phyloP scores from a whole-genome alignment of 306 rosid genomes.

The Dalbergia cultrata region DNA sequence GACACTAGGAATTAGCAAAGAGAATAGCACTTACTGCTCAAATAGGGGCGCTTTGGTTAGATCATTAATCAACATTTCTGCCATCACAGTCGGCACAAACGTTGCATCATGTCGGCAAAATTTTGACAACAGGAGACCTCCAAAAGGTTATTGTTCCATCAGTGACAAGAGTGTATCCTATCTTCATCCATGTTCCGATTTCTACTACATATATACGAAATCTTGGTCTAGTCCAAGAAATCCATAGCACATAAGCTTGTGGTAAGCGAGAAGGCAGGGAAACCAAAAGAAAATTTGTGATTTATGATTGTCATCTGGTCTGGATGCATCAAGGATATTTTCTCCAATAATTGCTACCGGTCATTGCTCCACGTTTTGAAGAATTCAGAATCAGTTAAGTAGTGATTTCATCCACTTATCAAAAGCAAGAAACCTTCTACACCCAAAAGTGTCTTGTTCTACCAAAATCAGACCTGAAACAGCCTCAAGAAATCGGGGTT shows the following conservation, averaged over 20 bases:
- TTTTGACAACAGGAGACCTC: slow-evolving; percentile 18
- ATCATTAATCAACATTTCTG: slow-evolving; percentile 52
- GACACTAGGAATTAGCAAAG: background rate
- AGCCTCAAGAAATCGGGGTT: slow-evolving; percentile 7
- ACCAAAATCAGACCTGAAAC: slow-evolving; percentile 17
- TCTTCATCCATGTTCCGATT: slow-evolving; percentile 36
- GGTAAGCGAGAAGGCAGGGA: background rate
- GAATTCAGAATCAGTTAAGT: slow-evolving; percentile 17
- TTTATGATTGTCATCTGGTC: background rate
- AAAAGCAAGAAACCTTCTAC: slow-evolving; percentile 26
- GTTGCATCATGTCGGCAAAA: slow-evolving; percentile 62
- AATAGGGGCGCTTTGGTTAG: slow-evolving; percentile 53
- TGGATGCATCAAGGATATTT: slow-evolving; percentile 35
- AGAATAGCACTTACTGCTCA: slow-evolving; percentile 37
- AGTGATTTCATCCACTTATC: background rate
- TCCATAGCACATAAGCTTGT: background rate
- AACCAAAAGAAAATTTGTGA: slow-evolving; percentile 6
- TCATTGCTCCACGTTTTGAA: slow-evolving; percentile 31
- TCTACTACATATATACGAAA: slow-evolving; percentile 32
- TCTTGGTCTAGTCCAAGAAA: slow-evolving; percentile 34
- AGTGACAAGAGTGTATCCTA: background rate
- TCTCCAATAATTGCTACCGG: slow-evolving; percentile 23
- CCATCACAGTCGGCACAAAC: slow-evolving; percentile 61
- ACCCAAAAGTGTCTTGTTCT: slow-evolving; percentile 20
- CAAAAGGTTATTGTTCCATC: slow-evolving; percentile 44